Percentiles rank a stretch among this genome's conserved stretches.
Evolutionary conservation across 257 asterid species (phyloP).

Genomic region (Solanum acaule): DNA sequence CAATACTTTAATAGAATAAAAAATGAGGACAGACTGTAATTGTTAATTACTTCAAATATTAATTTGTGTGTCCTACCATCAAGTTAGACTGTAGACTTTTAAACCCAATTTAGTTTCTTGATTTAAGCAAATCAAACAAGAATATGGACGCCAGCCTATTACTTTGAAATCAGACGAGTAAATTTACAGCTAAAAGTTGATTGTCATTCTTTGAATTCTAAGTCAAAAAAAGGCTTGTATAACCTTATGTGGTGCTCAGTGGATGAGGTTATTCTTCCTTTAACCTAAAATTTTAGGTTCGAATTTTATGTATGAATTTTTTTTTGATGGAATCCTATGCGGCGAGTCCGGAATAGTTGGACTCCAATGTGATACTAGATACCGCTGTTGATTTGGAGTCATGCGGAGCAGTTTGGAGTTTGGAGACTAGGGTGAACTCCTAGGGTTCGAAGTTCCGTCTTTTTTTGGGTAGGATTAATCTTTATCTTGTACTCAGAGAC

Average conservation of each 20-base stretch:
- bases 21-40: neutral
- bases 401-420: too few species aligned
- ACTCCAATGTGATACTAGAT: neutral
- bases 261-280: neutral
- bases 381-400: too few species aligned
- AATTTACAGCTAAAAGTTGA: neutral
- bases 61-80: neutral
- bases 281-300: too few species aligned
- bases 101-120: neutral
- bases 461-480: too few species aligned
- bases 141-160: neutral
- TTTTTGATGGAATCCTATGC: too few species aligned
- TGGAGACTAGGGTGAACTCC: too few species aligned
- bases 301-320: too few species aligned
- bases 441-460: too few species aligned
- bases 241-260: neutral
- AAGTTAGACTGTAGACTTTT: neutral
- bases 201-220: neutral
- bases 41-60: neutral
- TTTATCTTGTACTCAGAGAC: neutral
- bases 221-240: neutral
- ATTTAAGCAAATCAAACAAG: neutral
- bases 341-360: too few species aligned
- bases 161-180: neutral
- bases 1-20: neutral